phyloP scores from a whole-genome alignment of 345 rosid species.

The Gossypium raimondii region DNA sequence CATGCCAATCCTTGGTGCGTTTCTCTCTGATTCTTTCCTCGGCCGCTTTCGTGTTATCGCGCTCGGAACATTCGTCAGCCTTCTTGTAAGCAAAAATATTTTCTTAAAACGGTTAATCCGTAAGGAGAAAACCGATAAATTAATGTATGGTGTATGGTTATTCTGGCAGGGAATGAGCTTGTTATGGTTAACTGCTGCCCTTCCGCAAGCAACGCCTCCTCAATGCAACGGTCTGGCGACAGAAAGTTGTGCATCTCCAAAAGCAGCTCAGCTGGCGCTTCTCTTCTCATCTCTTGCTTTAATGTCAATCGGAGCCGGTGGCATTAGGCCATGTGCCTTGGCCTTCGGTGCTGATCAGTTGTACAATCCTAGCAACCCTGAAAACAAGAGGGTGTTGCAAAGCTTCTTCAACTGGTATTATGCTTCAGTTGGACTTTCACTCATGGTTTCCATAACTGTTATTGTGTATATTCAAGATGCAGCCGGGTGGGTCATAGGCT shows the following conservation, averaged over 20 bases:
- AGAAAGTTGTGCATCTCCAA: constrained; percentile 15
- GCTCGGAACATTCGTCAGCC: constrained; percentile 27
- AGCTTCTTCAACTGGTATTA: constrained; percentile 60
- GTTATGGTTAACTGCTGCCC: constrained; percentile 43
- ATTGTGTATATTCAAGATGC: constrained; percentile 42
- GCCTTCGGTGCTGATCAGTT: constrained; percentile 64
- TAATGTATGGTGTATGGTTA: background rate
- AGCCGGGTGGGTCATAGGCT: constrained; percentile 50
- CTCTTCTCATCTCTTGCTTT: constrained; percentile 31
- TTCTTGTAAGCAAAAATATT: constrained; percentile 28
- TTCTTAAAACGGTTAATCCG: background rate
- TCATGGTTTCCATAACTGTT: constrained; percentile 30
- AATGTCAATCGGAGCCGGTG: constrained; percentile 47
- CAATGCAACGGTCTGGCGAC: constrained; percentile 13
- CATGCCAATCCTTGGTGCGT: constrained; percentile 42
- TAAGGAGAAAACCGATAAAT: background rate
- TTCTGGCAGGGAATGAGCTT: constrained; percentile 35
- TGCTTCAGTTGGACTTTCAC: constrained; percentile 39
- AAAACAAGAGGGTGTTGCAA: constrained; percentile 34
- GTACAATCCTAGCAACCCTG: constrained; percentile 37
- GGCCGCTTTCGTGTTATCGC: constrained; percentile 48
- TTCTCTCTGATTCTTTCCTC: constrained; percentile 46
- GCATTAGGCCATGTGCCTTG: constrained; percentile 45
- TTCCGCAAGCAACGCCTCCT: constrained; percentile 36
- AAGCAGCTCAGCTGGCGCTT: constrained; percentile 29